Evolutionary conservation across 1,284 basidiomycete genomes (phyloP).

Genomic region (Microbotryum lychnidis-dioicae): DNA sequence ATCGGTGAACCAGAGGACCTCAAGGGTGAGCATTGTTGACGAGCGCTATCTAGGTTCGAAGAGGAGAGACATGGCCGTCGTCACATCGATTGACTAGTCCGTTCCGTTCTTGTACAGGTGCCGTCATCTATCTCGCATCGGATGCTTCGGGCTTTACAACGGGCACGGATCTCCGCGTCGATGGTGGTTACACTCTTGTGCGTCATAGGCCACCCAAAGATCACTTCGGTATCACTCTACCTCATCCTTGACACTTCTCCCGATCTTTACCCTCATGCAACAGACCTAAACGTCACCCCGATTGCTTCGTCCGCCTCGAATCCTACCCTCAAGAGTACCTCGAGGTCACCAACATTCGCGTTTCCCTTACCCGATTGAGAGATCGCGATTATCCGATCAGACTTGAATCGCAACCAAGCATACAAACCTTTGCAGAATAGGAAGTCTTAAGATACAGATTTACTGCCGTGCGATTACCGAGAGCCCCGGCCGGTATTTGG

Average conservation of each 20-base stretch:
- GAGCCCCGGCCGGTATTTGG: too few relatives aligned
- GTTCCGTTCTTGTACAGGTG: slow-evolving; percentile 47
- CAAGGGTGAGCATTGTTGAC: slow-evolving; percentile 45
- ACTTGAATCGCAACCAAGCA: too few relatives aligned
- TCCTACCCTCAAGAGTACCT: too few relatives aligned
- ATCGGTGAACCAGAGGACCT: slow-evolving; percentile 47
- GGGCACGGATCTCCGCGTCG: slow-evolving; percentile 71
- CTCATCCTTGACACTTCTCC: neutral
- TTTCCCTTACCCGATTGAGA: too few relatives aligned
- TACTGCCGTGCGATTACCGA: too few relatives aligned
- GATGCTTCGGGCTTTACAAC: slow-evolving; percentile 82
- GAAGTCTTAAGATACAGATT: too few relatives aligned
- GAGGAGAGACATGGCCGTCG: neutral
- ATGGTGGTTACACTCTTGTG: slow-evolving; percentile 61
- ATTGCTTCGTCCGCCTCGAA: too few relatives aligned
- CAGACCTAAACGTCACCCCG: too few relatives aligned
- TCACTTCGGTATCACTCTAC: neutral
- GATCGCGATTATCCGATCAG: too few relatives aligned
- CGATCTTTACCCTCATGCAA: too few relatives aligned
- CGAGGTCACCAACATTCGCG: too few relatives aligned
- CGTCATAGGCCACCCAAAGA: neutral
- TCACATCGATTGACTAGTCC: slow-evolving; percentile 11
- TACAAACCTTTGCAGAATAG: too few relatives aligned
- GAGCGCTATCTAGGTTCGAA: slow-evolving; percentile 15
- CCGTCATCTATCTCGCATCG: slow-evolving; percentile 72